Percentiles rank a stretch among this genome's conserved stretches.
Evolutionary conservation across 768 basidiomycete genomes (phyloP).

Genomic region (Suillus subaureus): DNA sequence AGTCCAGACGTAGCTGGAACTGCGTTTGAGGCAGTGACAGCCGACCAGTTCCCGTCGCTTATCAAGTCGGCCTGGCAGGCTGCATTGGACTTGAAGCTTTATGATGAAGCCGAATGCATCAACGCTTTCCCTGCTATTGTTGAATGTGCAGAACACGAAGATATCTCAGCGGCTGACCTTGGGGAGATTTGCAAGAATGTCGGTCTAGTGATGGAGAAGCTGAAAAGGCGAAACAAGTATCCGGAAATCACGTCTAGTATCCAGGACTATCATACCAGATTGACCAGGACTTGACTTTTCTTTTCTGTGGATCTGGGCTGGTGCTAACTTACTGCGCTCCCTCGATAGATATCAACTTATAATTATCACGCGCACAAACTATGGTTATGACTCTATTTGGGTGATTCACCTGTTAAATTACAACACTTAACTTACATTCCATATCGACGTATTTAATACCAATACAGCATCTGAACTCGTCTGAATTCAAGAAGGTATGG

Average conservation of each 20-base stretch:
- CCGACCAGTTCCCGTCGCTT: not conserved
- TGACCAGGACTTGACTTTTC: not conserved
- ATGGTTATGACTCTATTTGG: not conserved
- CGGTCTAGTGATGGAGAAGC: not conserved
- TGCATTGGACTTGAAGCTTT: not conserved
- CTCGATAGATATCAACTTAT: not conserved
- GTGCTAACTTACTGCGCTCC: not conserved
- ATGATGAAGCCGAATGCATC: not conserved
- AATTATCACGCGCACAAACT: not conserved
- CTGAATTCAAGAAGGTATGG: not conserved
- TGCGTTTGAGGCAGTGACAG: not conserved
- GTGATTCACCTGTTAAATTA: not conserved
- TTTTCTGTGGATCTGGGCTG: not conserved
- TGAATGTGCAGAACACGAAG: not conserved
- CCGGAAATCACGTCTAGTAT: not conserved
- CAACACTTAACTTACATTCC: no score
- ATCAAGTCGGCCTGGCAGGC: conserved; percentile 1
- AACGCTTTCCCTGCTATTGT: not conserved
- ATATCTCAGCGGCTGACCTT: not conserved
- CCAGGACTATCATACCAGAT: not conserved
- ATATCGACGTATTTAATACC: not conserved
- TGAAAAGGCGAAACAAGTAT: not conserved
- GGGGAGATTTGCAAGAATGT: not conserved
- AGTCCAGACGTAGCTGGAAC: not conserved
- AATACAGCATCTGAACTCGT: not conserved